Conservation (phyloP, 2,329 filamentous ascomycete genomes). For the Botrytis pseudocinerea region DNA sequence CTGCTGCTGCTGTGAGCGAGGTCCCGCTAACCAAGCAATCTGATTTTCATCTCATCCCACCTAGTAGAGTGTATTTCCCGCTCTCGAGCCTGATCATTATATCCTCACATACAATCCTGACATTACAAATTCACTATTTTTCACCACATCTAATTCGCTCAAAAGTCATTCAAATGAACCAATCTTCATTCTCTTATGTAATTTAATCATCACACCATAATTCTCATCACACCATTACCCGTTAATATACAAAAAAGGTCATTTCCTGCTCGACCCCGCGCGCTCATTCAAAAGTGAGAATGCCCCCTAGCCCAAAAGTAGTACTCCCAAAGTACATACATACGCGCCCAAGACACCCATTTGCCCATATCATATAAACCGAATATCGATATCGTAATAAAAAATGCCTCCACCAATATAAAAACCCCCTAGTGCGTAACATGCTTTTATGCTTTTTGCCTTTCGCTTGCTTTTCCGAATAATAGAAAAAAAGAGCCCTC, state of each 20-base stretch:
- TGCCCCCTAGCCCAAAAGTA: background rate
- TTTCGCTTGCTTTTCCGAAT: background rate
- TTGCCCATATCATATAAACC: background rate
- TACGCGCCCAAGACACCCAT: background rate
- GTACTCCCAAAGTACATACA: background rate
- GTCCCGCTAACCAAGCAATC: no score
- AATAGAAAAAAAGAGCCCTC: background rate
- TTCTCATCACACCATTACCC: slow-evolving; percentile 4
- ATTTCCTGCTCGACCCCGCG: background rate
- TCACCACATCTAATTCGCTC: background rate
- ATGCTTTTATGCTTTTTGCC: background rate
- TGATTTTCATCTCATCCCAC: background rate
- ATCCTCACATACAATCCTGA: background rate
- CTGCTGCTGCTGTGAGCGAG: no score
- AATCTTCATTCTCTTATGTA: background rate
- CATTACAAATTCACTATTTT: background rate
- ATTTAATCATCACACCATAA: background rate
- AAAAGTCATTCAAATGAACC: background rate
- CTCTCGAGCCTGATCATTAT: background rate
- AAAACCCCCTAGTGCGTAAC: background rate
- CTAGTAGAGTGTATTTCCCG: background rate
- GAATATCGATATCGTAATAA: background rate
- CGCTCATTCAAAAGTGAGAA: background rate
- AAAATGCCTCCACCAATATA: background rate
- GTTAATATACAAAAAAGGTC: slow-evolving; percentile 3